Conservation (phyloP, 805 yeast genomes). For the Geotrichum ghanense region DNA sequence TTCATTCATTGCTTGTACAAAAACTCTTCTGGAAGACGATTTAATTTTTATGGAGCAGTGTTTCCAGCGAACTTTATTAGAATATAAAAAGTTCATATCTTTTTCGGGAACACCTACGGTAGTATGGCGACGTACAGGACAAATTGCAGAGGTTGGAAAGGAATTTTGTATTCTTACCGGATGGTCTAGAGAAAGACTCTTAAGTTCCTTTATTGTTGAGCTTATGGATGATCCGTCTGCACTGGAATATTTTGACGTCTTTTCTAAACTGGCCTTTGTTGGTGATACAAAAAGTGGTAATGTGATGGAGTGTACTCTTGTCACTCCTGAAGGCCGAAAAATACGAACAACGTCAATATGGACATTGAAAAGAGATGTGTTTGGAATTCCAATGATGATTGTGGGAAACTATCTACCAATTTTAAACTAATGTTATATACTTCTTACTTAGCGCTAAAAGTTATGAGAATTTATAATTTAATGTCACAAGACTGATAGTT, state of each 20-base stretch:
- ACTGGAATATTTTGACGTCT: conserved; percentile 76
- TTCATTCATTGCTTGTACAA: conserved; percentile 84
- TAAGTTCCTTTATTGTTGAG: conserved; percentile 40
- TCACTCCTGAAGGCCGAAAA: conserved; percentile 30
- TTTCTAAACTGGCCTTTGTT: conserved; percentile 65
- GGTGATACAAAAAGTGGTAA: conserved; percentile 83
- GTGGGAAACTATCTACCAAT: conserved; percentile 53
- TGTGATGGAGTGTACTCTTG: conserved; percentile 75
- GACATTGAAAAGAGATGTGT: conserved; percentile 90
- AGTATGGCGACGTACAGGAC: conserved; percentile 83
- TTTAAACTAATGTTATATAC: no score
- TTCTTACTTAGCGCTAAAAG: no score
- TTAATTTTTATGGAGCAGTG: conserved; percentile 92
- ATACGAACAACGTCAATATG: conserved; percentile 76
- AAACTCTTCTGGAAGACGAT: conserved; percentile 80
- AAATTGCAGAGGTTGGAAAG: conserved; percentile 66
- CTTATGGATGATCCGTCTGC: conserved; percentile 81
- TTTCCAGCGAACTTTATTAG: conserved; percentile 82
- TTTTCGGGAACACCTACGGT: conserved; percentile 89
- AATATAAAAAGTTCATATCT: conserved; percentile 74
- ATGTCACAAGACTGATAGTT: no score
- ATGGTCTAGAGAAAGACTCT: conserved; percentile 64
- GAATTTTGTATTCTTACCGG: conserved; percentile 78
- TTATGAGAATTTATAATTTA: no score
- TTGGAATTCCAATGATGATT: conserved; percentile 96